Percentiles rank a stretch among this genome's conserved stretches.
These are phyloP conservation scores for Pseudogymnoascus sp. DNA, from an alignment of 2,329 filamentous ascomycete genomes.

Conservation along the genomic window DNA sequence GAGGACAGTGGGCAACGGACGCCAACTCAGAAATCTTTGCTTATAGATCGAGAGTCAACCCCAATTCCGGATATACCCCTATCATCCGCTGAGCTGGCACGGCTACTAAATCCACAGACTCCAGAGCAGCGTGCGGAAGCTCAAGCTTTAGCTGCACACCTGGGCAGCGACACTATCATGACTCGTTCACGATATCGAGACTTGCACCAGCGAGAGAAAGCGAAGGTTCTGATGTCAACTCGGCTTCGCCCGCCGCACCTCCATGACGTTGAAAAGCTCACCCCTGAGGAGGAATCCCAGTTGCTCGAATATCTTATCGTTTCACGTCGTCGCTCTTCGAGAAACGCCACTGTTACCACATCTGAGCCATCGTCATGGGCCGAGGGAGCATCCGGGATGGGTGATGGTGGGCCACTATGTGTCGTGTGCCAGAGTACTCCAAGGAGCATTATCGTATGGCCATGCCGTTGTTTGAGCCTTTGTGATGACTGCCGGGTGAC, in stretches of 20 bases:
- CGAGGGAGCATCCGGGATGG: slow-evolving; percentile 63
- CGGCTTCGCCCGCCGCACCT: slow-evolving; percentile 29
- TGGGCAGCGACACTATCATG: slow-evolving; percentile 61
- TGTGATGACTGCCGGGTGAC: slow-evolving; percentile 94
- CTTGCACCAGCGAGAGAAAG: slow-evolving; percentile 59
- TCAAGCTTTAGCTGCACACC: slow-evolving; percentile 68
- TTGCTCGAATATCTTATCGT: slow-evolving; percentile 53
- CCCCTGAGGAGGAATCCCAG: slow-evolving; percentile 50
- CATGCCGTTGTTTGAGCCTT: slow-evolving; percentile 85
- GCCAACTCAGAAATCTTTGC: slow-evolving; percentile 61
- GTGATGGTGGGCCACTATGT: slow-evolving; percentile 70
- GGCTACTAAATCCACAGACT: slow-evolving; percentile 71
- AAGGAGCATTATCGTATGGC: slow-evolving; percentile 88
- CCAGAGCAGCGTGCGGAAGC: slow-evolving; percentile 75
- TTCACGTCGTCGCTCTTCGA: slow-evolving; percentile 18
- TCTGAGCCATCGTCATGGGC: slow-evolving; percentile 46
- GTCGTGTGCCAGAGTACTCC: slow-evolving; percentile 87
- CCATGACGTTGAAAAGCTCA: slow-evolving; percentile 34
- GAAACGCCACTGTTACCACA: slow-evolving; percentile 12
- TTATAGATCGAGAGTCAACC: slow-evolving; percentile 42
- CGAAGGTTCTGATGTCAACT: slow-evolving; percentile 53
- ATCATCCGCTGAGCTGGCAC: slow-evolving; percentile 60
- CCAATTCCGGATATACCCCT: slow-evolving; percentile 55
- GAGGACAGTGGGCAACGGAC: slow-evolving; percentile 51
- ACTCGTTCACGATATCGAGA: slow-evolving; percentile 72